Percentiles rank a stretch among this genome's conserved stretches.
Evolutionary conservation across 2,329 filamentous ascomycete genomes (phyloP).

Genomic region (Waltergamsia citrina): DNA sequence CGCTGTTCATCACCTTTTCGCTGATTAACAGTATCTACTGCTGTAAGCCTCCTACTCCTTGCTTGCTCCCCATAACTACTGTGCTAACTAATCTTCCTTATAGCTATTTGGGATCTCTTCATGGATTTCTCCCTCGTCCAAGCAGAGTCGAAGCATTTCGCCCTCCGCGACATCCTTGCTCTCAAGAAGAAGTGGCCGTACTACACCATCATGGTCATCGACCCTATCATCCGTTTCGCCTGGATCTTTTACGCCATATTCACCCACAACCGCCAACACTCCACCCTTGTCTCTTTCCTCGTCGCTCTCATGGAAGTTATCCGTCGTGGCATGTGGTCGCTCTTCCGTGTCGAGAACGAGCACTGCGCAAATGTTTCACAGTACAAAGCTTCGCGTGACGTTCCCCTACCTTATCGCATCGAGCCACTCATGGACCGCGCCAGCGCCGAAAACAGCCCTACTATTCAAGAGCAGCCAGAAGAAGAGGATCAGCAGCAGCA

Average conservation of each 20-base stretch:
- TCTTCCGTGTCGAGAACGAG: conserved; percentile 95
- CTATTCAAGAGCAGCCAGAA: conserved; percentile 8
- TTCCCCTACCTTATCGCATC: conserved; percentile 73
- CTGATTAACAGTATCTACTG: conserved; percentile 76
- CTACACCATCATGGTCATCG: conserved; percentile 73
- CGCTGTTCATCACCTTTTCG: conserved; percentile 71
- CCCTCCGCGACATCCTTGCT: conserved; percentile 69
- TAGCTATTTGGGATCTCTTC: conserved; percentile 81
- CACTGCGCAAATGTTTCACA: conserved; percentile 87
- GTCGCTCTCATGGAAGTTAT: conserved; percentile 70
- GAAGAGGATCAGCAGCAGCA: conserved; percentile 11
- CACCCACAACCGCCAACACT: conserved; percentile 71
- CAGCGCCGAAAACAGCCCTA: conserved; percentile 22
- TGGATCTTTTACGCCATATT: conserved; percentile 94
- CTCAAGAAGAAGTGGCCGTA: conserved; percentile 77
- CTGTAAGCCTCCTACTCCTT: conserved; percentile 37
- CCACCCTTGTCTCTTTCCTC: conserved; percentile 69
- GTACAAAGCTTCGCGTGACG: conserved; percentile 82
- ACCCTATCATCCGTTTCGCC: conserved; percentile 80
- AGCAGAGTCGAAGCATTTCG: conserved; percentile 53
- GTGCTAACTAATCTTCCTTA: neutral
- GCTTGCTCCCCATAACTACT: neutral
- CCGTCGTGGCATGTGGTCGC: conserved; percentile 82
- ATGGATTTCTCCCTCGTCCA: conserved; percentile 97
- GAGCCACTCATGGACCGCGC: conserved; percentile 34